Conservation (phyloP, 768 basidiomycete species). For the Clavaria fumosa region DNA sequence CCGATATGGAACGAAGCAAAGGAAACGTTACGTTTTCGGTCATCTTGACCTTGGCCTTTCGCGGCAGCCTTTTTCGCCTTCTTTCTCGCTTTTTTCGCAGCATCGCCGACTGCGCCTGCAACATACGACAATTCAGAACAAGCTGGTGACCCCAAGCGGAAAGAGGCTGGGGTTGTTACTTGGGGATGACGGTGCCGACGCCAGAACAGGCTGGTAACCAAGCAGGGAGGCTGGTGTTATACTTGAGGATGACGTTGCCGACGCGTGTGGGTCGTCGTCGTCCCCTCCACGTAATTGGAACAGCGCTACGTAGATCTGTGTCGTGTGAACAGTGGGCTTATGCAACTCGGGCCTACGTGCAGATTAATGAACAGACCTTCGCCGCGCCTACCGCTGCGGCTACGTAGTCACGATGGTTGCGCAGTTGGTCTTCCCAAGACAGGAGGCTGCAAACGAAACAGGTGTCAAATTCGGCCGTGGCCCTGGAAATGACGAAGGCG, state of each 20-base stretch:
- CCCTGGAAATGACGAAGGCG: constrained; percentile 15
- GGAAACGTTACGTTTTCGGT: too few species aligned
- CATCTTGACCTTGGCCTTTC: constrained; percentile 49
- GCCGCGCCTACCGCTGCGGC: constrained; percentile 57
- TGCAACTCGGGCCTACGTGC: neutral
- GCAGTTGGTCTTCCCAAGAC: constrained; percentile 66
- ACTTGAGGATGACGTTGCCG: constrained; percentile 28
- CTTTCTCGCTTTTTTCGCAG: constrained; percentile 72
- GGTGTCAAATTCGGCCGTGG: constrained; percentile 1
- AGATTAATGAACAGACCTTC: constrained; percentile 27
- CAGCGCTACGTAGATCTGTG: too few species aligned
- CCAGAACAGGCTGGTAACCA: neutral
- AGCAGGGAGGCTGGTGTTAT: constrained; percentile 4
- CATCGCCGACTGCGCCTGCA: constrained; percentile 33
- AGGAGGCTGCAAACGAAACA: constrained; percentile 39
- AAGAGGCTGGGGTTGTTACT: too few species aligned
- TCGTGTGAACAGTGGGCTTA: neutral
- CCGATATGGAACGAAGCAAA: too few species aligned
- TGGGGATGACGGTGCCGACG: too few species aligned
- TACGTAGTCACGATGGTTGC: constrained; percentile 64
- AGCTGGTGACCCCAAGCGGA: too few species aligned
- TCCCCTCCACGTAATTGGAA: constrained; percentile 58
- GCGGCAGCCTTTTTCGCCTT: constrained; percentile 72
- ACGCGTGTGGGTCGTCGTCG: constrained; percentile 55
- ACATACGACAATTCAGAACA: too few species aligned